Conservation (phyloP, 495 filamentous ascomycete species). For the Neurospora sp. region DNA sequence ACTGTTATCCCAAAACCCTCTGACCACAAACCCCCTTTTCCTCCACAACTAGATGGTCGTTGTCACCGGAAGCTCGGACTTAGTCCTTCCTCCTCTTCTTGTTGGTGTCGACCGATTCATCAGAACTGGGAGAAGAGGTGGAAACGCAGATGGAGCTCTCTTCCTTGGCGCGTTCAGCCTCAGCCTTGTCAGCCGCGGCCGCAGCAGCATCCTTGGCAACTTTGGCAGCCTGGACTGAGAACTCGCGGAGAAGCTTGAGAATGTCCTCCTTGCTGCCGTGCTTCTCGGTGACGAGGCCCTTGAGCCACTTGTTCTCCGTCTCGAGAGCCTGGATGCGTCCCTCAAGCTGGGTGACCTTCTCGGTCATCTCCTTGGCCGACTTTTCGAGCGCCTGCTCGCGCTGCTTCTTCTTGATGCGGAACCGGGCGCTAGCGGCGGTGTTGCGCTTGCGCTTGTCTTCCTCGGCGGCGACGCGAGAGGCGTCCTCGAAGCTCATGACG, state of each 20-base stretch:
- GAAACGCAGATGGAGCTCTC: constrained; percentile 1
- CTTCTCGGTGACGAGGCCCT: constrained; percentile 89
- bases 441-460: constrained; percentile 97
- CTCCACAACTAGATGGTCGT: background rate
- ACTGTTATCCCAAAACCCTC: constrained; percentile 1
- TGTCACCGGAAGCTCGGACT: background rate
- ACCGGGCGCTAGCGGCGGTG: constrained; percentile 87
- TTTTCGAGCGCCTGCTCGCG: constrained; percentile 89
- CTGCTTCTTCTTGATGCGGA: constrained; percentile 99
- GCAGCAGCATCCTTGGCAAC: background rate
- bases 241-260: constrained; percentile 34
- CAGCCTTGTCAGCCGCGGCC: background rate
- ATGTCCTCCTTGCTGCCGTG: constrained; percentile 51
- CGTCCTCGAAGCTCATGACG: constrained; percentile 50
- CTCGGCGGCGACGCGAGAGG: constrained; percentile 71
- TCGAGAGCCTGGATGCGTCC: constrained; percentile 74
- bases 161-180: constrained; percentile 4
- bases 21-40: background rate
- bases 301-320: constrained; percentile 95
- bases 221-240: constrained; percentile 11
- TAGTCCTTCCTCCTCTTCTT: constrained; percentile 8
- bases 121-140: background rate
- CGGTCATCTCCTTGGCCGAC: constrained; percentile 79
- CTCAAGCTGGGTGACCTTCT: constrained; percentile 72
- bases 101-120: background rate